These are phyloP conservation scores for Phytophthora sp. DNA, from an alignment of 352 stramenopile genomes.

Conservation along the genomic window DNA sequence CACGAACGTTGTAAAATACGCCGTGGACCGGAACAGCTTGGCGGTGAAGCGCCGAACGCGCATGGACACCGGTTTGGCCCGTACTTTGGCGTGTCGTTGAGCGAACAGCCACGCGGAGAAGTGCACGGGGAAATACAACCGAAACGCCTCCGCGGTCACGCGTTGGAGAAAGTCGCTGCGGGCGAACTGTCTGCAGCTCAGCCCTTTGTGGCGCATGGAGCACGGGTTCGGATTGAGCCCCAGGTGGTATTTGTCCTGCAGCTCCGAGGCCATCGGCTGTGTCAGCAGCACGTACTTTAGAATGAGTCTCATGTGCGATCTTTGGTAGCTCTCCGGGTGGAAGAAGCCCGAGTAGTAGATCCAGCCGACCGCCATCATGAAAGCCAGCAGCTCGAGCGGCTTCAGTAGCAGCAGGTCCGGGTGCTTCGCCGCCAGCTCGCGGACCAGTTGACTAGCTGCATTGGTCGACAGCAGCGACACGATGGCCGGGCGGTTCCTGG, in stretches of 20 bases:
- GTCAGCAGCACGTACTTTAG: conserved; percentile 65
- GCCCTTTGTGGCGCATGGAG: conserved; percentile 46
- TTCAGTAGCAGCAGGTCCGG: conserved; percentile 39
- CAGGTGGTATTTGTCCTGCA: conserved; percentile 49
- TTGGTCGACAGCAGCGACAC: conserved; percentile 62
- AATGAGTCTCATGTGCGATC: conserved; percentile 60
- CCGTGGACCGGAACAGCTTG: conserved; percentile 53
- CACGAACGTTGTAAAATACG: conserved; percentile 63
- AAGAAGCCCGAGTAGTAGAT: conserved; percentile 71
- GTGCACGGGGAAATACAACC: conserved; percentile 66
- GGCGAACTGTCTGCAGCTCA: conserved; percentile 48
- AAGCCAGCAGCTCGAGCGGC: conserved; percentile 52
- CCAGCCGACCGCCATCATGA: conserved; percentile 59
- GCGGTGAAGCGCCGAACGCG: conserved; percentile 36
- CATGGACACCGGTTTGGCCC: conserved; percentile 32
- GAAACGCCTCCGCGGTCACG: conserved; percentile 43
- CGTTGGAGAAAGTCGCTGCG: conserved; percentile 45
- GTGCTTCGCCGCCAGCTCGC: conserved; percentile 29
- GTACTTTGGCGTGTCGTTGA: conserved; percentile 47
- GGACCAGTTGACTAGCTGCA: conserved; percentile 45
- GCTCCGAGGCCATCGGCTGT: conserved; percentile 27
- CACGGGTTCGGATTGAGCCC: conserved; percentile 61
- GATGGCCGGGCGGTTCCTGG: conserved; percentile 47
- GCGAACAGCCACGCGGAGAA: conserved; percentile 55
- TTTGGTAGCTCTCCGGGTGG: conserved; percentile 63